These are phyloP conservation scores for Aureobasidium namibiae DNA, from an alignment of 2,329 filamentous ascomycete genomes.

Conservation along the genomic window DNA sequence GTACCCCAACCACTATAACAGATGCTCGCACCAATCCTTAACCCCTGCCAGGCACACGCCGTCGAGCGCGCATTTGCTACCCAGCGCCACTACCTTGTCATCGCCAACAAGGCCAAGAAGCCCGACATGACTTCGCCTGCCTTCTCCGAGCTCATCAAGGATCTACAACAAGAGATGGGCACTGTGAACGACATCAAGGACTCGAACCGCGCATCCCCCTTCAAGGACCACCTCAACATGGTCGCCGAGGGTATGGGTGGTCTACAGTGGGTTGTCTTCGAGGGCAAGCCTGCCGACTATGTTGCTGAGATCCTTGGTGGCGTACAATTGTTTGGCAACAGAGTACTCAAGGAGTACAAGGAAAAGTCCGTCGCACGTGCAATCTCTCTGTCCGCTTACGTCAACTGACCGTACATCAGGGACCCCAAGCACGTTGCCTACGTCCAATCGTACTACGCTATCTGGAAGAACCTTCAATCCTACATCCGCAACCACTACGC, in stretches of 20 bases:
- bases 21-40: background rate
- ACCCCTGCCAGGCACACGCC: slow-evolving; percentile 39
- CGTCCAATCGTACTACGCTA: slow-evolving; percentile 83
- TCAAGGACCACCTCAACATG: slow-evolving; percentile 76
- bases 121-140: slow-evolving; percentile 64
- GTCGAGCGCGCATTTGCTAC: slow-evolving; percentile 65
- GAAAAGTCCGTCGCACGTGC: slow-evolving; percentile 51
- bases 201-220: slow-evolving; percentile 63
- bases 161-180: slow-evolving; percentile 74
- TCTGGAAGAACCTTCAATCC: slow-evolving; percentile 74
- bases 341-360: slow-evolving; percentile 84
- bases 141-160: slow-evolving; percentile 73
- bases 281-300: slow-evolving; percentile 74
- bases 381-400: background rate
- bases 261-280: slow-evolving; percentile 82
- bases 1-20: slow-evolving; percentile 25
- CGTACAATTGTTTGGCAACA: slow-evolving; percentile 90
- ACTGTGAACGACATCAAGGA: slow-evolving; percentile 75
- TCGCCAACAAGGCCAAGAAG: slow-evolving; percentile 87
- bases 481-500: slow-evolving; percentile 80
- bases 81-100: slow-evolving; percentile 78
- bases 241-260: slow-evolving; percentile 86
- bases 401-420: slow-evolving; percentile 36
- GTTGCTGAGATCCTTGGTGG: slow-evolving; percentile 75
- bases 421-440: slow-evolving; percentile 76